Base-by-base conservation (phyloP, 257 asterid genomes). In the Nicotiana tabacum region DNA sequence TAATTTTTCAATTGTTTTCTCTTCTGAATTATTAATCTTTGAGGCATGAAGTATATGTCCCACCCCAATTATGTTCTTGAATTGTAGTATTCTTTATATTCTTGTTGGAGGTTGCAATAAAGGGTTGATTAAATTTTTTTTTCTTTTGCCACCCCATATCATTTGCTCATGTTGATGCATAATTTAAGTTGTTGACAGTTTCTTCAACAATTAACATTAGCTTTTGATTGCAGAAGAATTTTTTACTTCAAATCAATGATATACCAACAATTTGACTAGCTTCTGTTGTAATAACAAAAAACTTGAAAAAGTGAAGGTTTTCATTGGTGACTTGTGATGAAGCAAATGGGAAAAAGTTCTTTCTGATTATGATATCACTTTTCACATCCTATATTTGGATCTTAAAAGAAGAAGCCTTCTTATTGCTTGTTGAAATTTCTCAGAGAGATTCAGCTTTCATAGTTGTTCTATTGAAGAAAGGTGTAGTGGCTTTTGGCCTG, bases 21-120 rank as follows among this genome's bases (percentile, higher is more conserved):
- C 24, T 27, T 29, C 2, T 74, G 80, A 74, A 51, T 74, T 74
- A 72, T 72, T 72, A 72, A 46, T 72, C 39, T 24, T 13, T 1
- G 30, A 21, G 66, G 27, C 9, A 7, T 60, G 32, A 60, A 46
- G 13, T 15, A 1, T 74, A 27, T 74, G 80, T 48, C 64, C 80
- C 80, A 74, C 80, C 62, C 48, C 80, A 74, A 74, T 74, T 48
- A 74, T 74, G 43, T 48, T 74, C 64, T 74, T 48, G 62, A 48
- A 27, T 74, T 74, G 80, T 74, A 17, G 62, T 15, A 27, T 48
- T 74, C 9, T 74, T 74, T 74, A 51, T 48, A 35, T 74, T 74
- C 39, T 48, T 74, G 80, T 74, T 74, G 80, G 80, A 74, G 16
- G 64, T 74, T 74, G 64, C 43, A 74, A 37, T 48, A 74, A 74